Evolutionary conservation across 2,329 filamentous ascomycete genomes (phyloP).

Genomic region (Onygenales sp.): DNA sequence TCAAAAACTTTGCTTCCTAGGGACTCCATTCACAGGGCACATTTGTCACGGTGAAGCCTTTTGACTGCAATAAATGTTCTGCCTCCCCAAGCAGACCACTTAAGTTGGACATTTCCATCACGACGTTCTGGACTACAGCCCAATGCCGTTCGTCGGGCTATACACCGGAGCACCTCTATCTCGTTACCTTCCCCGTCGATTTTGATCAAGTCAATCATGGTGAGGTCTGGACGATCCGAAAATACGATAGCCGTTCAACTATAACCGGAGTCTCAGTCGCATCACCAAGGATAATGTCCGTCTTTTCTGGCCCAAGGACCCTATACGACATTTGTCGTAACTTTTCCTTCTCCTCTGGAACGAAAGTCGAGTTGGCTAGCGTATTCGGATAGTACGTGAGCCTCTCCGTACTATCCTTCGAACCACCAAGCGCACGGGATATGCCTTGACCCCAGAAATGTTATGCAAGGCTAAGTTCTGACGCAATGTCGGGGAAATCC

Average conservation of each 20-base stretch:
- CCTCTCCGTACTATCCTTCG: background rate
- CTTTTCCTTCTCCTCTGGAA: background rate
- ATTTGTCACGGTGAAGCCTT: constrained; percentile 12
- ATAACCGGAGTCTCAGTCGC: constrained; percentile 7
- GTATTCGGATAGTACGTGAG: background rate
- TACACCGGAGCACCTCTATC: constrained; percentile 14
- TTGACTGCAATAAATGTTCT: constrained; percentile 12
- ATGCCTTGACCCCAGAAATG: background rate
- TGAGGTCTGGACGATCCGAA: constrained; percentile 9
- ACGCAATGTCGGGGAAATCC: constrained; percentile 10
- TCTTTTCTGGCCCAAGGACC: background rate
- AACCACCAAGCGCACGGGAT: background rate
- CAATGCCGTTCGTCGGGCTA: constrained; percentile 15
- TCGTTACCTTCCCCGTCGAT: constrained; percentile 20
- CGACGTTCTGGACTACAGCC: constrained; percentile 12
- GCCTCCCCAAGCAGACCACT: constrained; percentile 6
- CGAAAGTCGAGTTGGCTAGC: constrained; percentile 1
- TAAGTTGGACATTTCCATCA: constrained; percentile 13
- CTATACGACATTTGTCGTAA: background rate
- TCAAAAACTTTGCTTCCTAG: too few species aligned
- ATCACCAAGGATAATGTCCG: background rate
- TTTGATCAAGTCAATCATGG: constrained; percentile 18
- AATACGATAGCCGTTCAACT: constrained; percentile 12
- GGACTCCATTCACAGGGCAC: too few species aligned
- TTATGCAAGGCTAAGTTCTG: constrained; percentile 13